These are phyloP conservation scores for Aristolochia californica DNA, from an alignment of 164 flowering plant genomes.

Conservation along the genomic window DNA sequence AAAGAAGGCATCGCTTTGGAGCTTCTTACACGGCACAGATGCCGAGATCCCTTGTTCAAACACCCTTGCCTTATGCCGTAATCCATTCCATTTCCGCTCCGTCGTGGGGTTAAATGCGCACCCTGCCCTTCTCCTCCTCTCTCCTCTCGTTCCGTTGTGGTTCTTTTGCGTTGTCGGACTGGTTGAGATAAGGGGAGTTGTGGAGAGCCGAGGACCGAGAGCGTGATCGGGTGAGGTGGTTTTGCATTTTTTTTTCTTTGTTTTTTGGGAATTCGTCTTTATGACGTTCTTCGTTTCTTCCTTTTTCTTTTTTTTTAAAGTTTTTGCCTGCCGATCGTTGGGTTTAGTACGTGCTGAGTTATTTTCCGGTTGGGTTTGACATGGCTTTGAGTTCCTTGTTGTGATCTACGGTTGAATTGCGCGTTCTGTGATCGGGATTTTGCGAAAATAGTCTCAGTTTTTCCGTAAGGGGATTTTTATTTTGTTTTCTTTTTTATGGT, in stretches of 20 bases:
- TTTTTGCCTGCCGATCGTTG: conserved; percentile 12
- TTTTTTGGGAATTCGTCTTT: background rate
- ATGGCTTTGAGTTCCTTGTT: conserved; percentile 3
- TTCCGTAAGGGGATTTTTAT: background rate
- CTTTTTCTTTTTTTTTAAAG: background rate
- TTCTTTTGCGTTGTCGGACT: background rate
- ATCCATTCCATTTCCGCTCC: conserved; percentile 37
- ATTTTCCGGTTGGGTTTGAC: background rate
- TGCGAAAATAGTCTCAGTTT: background rate
- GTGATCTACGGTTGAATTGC: background rate
- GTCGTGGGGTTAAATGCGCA: conserved; percentile 8
- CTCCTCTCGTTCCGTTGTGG: background rate
- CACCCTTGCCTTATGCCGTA: conserved; percentile 63
- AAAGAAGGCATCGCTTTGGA: conserved; percentile 40
- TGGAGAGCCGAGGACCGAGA: background rate
- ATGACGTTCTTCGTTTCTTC: background rate
- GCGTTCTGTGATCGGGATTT: background rate
- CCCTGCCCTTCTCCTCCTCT: conserved; percentile 1
- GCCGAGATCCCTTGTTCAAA: conserved; percentile 42
- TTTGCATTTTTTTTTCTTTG: background rate
- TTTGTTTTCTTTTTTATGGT: background rate
- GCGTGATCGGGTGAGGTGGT: conserved; percentile 6
- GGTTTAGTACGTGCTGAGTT: background rate
- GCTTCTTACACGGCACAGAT: conserved; percentile 75
- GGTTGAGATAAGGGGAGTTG: background rate